Conservation (phyloP, 2,329 filamentous ascomycete genomes). For the Calonectria honghensis region DNA sequence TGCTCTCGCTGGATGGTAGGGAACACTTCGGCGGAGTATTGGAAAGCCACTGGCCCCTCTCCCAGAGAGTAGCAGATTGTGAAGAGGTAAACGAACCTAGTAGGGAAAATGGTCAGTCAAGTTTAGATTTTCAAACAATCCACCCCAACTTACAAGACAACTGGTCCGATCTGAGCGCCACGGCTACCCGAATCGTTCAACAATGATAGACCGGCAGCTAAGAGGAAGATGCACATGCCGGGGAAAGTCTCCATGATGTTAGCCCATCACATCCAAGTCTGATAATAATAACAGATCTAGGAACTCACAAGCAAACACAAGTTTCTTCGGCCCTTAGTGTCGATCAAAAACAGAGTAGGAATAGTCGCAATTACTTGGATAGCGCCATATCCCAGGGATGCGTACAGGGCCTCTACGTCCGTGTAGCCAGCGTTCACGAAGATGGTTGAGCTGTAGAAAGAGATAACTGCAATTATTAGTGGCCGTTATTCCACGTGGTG, state of each 20-base stretch:
- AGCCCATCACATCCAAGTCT: not conserved
- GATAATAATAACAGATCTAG: accelerated
- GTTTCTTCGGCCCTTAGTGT: slow-evolving; percentile 52
- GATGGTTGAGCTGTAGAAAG: slow-evolving; percentile 56
- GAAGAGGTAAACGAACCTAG: slow-evolving; percentile 61
- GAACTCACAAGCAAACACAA: slow-evolving; percentile 49
- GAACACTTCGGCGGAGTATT: slow-evolving; percentile 63
- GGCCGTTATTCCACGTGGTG: accelerated
- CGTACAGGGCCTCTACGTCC: slow-evolving; percentile 55
- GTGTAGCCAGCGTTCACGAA: slow-evolving; percentile 52
- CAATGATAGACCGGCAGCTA: slow-evolving; percentile 58
- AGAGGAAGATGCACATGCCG: slow-evolving; percentile 57
- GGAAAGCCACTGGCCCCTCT: slow-evolving; percentile 62
- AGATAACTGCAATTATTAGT: slow-evolving; percentile 52
- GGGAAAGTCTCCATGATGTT: slow-evolving; percentile 56
- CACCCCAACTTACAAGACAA: slow-evolving; percentile 47
- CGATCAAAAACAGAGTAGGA: slow-evolving; percentile 53
- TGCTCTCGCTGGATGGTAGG: slow-evolving; percentile 62
- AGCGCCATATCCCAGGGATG: slow-evolving; percentile 58
- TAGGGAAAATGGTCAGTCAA: not conserved
- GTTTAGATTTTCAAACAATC: accelerated
- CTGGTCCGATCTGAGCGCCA: slow-evolving; percentile 56
- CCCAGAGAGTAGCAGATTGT: slow-evolving; percentile 61
- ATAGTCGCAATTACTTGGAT: slow-evolving; percentile 58
- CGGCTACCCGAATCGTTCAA: slow-evolving; percentile 51